phyloP scores from a whole-genome alignment of 345 rosid genomes.

The Acer yangbiense region DNA sequence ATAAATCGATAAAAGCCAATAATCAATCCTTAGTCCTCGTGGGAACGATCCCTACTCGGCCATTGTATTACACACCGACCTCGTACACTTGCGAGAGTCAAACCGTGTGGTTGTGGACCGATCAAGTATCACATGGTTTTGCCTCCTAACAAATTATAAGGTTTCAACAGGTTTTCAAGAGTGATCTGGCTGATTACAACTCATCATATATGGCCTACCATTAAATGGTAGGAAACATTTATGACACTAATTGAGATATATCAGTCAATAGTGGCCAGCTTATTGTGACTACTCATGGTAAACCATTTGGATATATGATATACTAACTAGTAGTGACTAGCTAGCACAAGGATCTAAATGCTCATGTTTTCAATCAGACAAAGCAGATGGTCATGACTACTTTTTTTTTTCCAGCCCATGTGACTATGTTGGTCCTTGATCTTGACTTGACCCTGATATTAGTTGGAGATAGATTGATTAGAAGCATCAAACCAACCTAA shows the following conservation, averaged over 20 bases:
- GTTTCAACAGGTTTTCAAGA: background rate
- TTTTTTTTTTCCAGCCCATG: background rate
- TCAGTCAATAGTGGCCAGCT: too few relatives aligned
- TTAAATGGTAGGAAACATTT: background rate
- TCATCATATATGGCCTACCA: background rate
- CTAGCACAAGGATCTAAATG: background rate
- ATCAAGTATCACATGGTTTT: conserved; percentile 14
- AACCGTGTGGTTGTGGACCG: too few relatives aligned
- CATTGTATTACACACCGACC: too few relatives aligned
- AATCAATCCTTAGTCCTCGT: too few relatives aligned
- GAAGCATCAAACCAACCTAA: conserved; percentile 1
- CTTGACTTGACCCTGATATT: background rate
- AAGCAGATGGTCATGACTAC: background rate
- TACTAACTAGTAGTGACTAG: background rate
- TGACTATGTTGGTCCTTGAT: background rate
- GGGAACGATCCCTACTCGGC: too few relatives aligned
- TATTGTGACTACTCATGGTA: background rate
- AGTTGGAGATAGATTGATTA: background rate
- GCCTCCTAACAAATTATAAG: background rate
- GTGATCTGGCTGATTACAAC: background rate
- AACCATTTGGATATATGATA: background rate
- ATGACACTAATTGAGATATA: too few relatives aligned
- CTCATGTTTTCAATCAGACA: background rate
- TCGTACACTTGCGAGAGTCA: too few relatives aligned
- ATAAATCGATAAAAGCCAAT: too few relatives aligned